phyloP scores from a whole-genome alignment of 805 yeast species.

The Kuraishia molischiana region DNA sequence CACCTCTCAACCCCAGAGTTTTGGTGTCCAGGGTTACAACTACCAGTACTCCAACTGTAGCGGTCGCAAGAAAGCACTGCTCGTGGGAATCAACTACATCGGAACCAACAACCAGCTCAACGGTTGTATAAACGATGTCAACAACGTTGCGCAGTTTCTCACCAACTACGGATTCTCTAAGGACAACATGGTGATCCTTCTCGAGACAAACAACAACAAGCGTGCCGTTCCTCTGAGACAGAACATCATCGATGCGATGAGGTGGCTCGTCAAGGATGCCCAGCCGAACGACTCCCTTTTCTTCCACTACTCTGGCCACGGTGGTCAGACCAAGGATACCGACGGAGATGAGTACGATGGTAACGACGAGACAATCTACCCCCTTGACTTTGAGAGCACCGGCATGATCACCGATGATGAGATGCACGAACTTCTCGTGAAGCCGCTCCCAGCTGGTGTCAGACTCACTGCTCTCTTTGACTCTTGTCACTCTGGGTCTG shows the following conservation, averaged over 20 bases:
- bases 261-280: constrained; percentile 70
- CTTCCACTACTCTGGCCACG: constrained; percentile 84
- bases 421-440: constrained; percentile 63
- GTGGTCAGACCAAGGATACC: constrained; percentile 60
- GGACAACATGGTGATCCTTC: constrained; percentile 49
- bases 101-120: constrained; percentile 51
- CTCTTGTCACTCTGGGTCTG: constrained; percentile 83
- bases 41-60: constrained; percentile 61
- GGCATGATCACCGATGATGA: constrained; percentile 71
- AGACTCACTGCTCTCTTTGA: constrained; percentile 75
- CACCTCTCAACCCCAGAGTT: constrained; percentile 9
- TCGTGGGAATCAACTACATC: constrained; percentile 72
- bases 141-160: constrained; percentile 32
- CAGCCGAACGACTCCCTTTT: constrained; percentile 69
- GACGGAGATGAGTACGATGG: constrained; percentile 27
- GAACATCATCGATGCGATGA: constrained; percentile 71
- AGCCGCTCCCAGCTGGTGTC: constrained; percentile 61
- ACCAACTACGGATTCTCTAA: constrained; percentile 35
- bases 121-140: constrained; percentile 78
- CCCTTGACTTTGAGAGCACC: constrained; percentile 39
- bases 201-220: constrained; percentile 42
- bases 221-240: constrained; percentile 49
- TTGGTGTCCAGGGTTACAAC: constrained; percentile 17
- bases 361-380: constrained; percentile 26
- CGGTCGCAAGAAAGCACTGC: constrained; percentile 65